A percentile compares a stretch with the other conserved stretches of the same genome.
Conservation (phyloP, 768 basidiomycete species). For the Strobilomyces echinocephalus region DNA sequence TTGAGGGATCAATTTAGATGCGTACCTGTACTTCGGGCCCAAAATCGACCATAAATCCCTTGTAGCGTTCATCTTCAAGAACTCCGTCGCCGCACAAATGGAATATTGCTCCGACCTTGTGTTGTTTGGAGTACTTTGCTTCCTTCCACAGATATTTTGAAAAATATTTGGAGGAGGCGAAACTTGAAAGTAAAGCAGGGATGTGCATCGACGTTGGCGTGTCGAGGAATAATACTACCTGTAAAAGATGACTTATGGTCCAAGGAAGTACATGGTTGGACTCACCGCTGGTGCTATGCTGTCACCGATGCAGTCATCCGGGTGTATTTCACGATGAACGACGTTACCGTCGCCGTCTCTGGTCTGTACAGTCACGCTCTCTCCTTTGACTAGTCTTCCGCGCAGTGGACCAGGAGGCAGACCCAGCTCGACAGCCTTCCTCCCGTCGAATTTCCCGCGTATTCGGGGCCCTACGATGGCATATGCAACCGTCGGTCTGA, state of each 20-base stretch:
- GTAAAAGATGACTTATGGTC: background rate
- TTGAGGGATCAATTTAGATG: constrained; percentile 2
- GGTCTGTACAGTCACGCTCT: constrained; percentile 53
- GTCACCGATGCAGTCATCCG: constrained; percentile 59
- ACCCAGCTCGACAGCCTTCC: constrained; percentile 59
- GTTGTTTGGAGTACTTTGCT: constrained; percentile 37
- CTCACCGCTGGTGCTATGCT: constrained; percentile 46
- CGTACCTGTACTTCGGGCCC: constrained; percentile 56
- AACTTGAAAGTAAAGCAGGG: constrained; percentile 44
- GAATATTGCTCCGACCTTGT: constrained; percentile 48
- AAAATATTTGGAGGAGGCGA: constrained; percentile 45
- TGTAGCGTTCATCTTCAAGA: constrained; percentile 64
- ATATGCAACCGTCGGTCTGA: constrained; percentile 44
- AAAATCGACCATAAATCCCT: constrained; percentile 68
- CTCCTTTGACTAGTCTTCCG: constrained; percentile 58
- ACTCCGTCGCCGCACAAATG: constrained; percentile 73
- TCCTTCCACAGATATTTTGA: constrained; percentile 42
- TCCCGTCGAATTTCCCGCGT: constrained; percentile 68
- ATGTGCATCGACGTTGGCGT: constrained; percentile 61
- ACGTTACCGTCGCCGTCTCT: constrained; percentile 40
- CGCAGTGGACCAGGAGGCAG: constrained; percentile 57
- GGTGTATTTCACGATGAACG: constrained; percentile 46
- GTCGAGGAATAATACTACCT: constrained; percentile 69
- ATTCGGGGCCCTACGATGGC: constrained; percentile 48
- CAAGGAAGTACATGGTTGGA: background rate